These are phyloP conservation scores for Dioscorea alata DNA, from an alignment of 106 monocot species.

Conservation along the genomic window DNA sequence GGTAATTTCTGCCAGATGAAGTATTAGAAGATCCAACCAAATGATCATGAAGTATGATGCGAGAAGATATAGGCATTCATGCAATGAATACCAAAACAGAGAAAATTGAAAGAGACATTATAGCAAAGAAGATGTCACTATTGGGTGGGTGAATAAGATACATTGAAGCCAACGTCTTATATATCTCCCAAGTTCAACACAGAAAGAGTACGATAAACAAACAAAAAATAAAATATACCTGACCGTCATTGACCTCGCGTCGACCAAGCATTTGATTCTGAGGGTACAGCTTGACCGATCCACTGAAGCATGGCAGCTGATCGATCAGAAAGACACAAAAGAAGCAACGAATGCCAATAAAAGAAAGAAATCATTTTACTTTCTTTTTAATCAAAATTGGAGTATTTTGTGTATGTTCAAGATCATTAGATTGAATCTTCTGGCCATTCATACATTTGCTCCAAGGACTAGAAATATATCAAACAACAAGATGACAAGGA, in stretches of 20 bases:
- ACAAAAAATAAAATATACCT: conserved; percentile 35
- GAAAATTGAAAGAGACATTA: too few relatives aligned
- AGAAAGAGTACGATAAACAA: too few relatives aligned
- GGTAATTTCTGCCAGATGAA: too few relatives aligned
- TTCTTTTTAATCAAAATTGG: too few relatives aligned
- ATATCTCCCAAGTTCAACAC: too few relatives aligned
- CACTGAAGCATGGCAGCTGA: conserved; percentile 30
- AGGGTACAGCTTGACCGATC: conserved; percentile 67
- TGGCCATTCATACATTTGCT: too few relatives aligned
- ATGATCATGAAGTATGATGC: not conserved
- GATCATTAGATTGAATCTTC: too few relatives aligned
- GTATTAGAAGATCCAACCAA: not conserved
- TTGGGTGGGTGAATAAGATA: too few relatives aligned
- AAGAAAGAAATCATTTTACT: not conserved
- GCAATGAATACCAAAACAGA: too few relatives aligned
- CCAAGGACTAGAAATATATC: not conserved
- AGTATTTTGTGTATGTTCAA: too few relatives aligned
- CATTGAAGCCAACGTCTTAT: too few relatives aligned
- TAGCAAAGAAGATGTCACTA: too few relatives aligned
- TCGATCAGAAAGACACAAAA: not conserved
- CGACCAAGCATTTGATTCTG: conserved; percentile 81
- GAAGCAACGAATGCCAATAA: not conserved
- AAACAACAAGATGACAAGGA: not conserved
- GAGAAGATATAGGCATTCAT: not conserved
- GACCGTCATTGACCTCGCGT: conserved; percentile 60